Conservation (phyloP, 2,329 filamentous ascomycete species). For the Didymellaceae sp. region DNA sequence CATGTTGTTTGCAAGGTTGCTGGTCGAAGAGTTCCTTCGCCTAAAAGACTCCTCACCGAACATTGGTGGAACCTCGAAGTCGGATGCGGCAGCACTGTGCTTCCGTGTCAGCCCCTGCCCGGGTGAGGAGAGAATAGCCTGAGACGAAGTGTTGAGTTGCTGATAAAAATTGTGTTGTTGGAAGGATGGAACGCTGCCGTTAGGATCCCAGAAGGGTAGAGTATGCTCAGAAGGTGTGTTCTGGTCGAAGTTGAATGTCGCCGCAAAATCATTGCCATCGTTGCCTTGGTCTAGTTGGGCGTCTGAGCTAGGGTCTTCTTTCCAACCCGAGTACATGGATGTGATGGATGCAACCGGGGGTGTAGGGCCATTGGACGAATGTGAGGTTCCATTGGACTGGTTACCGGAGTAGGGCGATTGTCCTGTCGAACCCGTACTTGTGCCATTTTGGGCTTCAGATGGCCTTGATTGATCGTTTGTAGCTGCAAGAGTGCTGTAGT, state of each 20-base stretch:
- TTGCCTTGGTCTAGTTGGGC: conserved; percentile 34
- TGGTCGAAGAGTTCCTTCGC: conserved; percentile 49
- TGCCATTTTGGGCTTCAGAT: conserved; percentile 38
- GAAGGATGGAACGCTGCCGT: conserved; percentile 30
- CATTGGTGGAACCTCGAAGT: conserved; percentile 38
- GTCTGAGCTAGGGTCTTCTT: conserved; percentile 35
- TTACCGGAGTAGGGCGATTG: conserved; percentile 46
- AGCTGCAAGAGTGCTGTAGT: conserved; percentile 35
- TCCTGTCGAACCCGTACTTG: conserved; percentile 41
- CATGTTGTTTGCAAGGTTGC: conserved; percentile 49
- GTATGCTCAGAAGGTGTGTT: conserved; percentile 42
- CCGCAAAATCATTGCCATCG: conserved; percentile 38
- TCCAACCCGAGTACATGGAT: conserved; percentile 48
- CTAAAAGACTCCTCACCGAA: conserved; percentile 44
- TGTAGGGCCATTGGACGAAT: conserved; percentile 43
- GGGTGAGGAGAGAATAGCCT: conserved; percentile 45
- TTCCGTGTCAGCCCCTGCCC: conserved; percentile 37
- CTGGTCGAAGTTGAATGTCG: conserved; percentile 39
- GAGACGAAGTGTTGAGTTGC: conserved; percentile 45
- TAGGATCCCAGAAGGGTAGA: conserved; percentile 38
- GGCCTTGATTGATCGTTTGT: conserved; percentile 31
- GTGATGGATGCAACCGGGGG: conserved; percentile 45
- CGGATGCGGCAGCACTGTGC: conserved; percentile 39
- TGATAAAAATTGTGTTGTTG: conserved; percentile 43
- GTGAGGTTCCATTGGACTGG: conserved; percentile 38